Conservation (phyloP, 345 rosid species). For the Trapa bicornis region DNA sequence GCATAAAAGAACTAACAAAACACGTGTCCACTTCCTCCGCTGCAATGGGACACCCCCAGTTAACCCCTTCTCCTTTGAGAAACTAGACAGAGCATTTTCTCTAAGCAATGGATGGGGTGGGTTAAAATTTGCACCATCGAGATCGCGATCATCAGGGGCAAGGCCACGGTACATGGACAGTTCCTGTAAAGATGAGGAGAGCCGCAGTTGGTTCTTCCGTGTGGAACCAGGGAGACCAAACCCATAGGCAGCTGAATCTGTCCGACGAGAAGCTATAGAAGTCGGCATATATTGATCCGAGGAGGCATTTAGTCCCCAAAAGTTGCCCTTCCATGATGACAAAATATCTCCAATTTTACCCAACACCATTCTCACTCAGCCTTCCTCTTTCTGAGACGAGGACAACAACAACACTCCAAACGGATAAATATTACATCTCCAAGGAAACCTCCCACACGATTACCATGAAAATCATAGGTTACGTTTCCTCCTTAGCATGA, state of each 20-base stretch:
- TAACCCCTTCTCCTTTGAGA: slow-evolving; percentile 71
- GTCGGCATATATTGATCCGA: slow-evolving; percentile 28
- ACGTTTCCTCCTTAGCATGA: neutral
- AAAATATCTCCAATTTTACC: slow-evolving; percentile 41
- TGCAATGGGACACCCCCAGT: slow-evolving; percentile 29
- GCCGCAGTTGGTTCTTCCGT: slow-evolving; percentile 45
- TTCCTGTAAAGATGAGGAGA: slow-evolving; percentile 84
- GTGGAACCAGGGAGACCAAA: slow-evolving; percentile 29
- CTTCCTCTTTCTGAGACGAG: slow-evolving; percentile 2
- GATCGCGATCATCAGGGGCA: slow-evolving; percentile 45
- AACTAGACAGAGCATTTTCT: slow-evolving; percentile 50
- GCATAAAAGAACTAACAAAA: slow-evolving; percentile 37
- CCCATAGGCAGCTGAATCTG: slow-evolving; percentile 22
- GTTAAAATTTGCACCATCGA: slow-evolving; percentile 14
- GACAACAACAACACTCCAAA: neutral
- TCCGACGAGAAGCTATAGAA: slow-evolving; percentile 31
- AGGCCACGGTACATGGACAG: slow-evolving; percentile 43
- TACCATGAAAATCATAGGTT: neutral
- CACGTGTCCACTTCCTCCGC: slow-evolving; percentile 50
- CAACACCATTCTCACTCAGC: slow-evolving; percentile 38
- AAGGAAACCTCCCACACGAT: neutral
- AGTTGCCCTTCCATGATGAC: slow-evolving; percentile 25
- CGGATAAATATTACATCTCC: neutral
- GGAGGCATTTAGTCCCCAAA: slow-evolving; percentile 27
- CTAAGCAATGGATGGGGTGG: slow-evolving; percentile 28